Conservation (phyloP, 257 asterid genomes). For the Solanum chiquidenum region DNA sequence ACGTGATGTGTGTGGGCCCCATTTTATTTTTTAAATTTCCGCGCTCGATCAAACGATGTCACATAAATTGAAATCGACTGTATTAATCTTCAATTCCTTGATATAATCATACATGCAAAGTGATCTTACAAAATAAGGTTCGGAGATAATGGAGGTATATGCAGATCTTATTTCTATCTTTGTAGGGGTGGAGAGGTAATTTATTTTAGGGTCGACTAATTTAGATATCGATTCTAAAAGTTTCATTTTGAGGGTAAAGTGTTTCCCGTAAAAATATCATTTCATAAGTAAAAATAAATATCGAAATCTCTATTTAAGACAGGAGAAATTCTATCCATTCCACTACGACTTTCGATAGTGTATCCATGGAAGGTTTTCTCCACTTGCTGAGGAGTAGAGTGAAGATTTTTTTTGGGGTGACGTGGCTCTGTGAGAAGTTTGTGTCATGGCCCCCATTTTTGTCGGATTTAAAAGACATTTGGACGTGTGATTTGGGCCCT, state of each 20-base stretch:
- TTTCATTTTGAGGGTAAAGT: background rate
- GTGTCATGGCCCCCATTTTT: conserved; percentile 5
- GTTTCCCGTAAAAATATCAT: fast-evolving
- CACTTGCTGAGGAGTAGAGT: background rate
- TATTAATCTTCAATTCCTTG: background rate
- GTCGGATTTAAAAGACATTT: background rate
- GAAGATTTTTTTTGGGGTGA: background rate
- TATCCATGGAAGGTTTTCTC: background rate
- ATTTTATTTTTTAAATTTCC: background rate
- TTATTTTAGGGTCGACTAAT: background rate
- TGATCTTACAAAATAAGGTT: too few relatives aligned
- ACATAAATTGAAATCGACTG: too few relatives aligned
- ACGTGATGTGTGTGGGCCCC: background rate
- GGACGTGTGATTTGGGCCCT: conserved; percentile 1
- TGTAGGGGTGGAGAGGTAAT: too few relatives aligned
- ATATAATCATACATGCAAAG: background rate
- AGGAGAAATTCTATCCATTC: background rate
- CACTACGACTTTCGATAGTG: background rate
- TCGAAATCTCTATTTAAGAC: fast-evolving
- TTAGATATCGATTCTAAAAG: background rate
- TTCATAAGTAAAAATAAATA: background rate
- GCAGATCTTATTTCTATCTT: too few relatives aligned
- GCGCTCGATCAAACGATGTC: fast-evolving
- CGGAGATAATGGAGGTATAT: fast-evolving
- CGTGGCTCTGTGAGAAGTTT: background rate